Base-by-base conservation (phyloP, 768 basidiomycete genomes). In the Lactarius quietus region DNA sequence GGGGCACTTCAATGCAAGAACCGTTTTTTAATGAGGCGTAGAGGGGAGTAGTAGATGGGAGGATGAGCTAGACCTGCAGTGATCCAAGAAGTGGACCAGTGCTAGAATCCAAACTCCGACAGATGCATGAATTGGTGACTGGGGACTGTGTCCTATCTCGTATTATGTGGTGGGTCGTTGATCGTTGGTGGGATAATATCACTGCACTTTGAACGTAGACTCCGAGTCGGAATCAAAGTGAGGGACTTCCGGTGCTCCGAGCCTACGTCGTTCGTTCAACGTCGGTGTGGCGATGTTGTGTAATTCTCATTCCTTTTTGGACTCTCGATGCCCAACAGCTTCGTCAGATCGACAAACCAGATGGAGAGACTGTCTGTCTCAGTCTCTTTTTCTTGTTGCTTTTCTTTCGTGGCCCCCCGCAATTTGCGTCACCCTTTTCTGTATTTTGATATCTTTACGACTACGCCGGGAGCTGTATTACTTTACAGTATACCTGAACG, bases 91-190 rank as follows among this genome's bases (percentile, higher is more conserved):
- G 62, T 57, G 62, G 62, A 41, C 58, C 58, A 59, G 62, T 69
- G 66, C 29, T 67, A 67, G 55, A 62, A 64, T 63, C 35, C 68
- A 69, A 69, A 69, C 68, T 69, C 68, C 68, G 68, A 69, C 68
- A 28, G 35, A 57, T 38, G 59, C 64, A 65, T 65, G 59, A 39
- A 48, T 12, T 51, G 33, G 53, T 43, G 64, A 59, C 26, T 23
- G 7, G 28, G 26, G 28, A 38, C 53, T 61, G 10, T 45, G 29
- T 5, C 26, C 15, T 51, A 15, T 51, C 48, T 51, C 48, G 48
- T 51, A 51, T 51, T 26, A 51, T 51, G 26, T 6, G 23, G 23
- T 15, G 23, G 48, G 48, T 23, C 20, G 41, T 20, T 1, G 41
- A 41, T 52, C 18, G 28, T 54, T 20, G 52, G 28, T 29, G 4